Evolutionary conservation across 768 basidiomycete species (phyloP).

Genomic region (Phaeotremella skinneri): DNA sequence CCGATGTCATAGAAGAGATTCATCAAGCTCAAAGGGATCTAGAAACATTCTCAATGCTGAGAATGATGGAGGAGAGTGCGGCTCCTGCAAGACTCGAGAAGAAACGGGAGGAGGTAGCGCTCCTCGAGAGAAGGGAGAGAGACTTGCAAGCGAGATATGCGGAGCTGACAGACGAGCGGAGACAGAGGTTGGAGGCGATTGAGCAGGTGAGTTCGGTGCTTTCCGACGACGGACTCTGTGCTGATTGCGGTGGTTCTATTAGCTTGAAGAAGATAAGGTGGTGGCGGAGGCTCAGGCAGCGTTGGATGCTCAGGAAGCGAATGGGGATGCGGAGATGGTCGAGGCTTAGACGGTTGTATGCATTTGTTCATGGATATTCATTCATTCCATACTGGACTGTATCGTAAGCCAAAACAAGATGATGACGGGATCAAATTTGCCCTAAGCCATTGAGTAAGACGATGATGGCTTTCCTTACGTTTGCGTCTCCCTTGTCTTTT

Average conservation of each 20-base stretch:
- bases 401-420: no score
- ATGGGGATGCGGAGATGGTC: slow-evolving; percentile 35
- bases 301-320: slow-evolving; percentile 45
- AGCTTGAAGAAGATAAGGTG: slow-evolving; percentile 70
- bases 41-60: slow-evolving; percentile 74
- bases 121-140: slow-evolving; percentile 71
- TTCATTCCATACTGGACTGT: no score
- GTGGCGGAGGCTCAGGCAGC: slow-evolving; percentile 50
- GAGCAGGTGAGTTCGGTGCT: slow-evolving; percentile 39
- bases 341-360: slow-evolving; percentile 19
- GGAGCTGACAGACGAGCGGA: slow-evolving; percentile 69
- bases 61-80: slow-evolving; percentile 67
- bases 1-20: slow-evolving; percentile 61
- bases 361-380: slow-evolving; percentile 1
- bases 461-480: no score
- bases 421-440: no score
- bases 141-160: slow-evolving; percentile 76
- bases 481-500: no score
- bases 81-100: slow-evolving; percentile 73
- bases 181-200: slow-evolving; percentile 42
- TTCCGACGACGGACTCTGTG: background rate
- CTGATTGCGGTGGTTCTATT: slow-evolving; percentile 56
- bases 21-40: slow-evolving; percentile 66
- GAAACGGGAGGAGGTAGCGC: slow-evolving; percentile 84
- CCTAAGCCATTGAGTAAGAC: no score